These are phyloP conservation scores for Herpetomonas samuelpessoai DNA, from an alignment of 208 protist genomes.

Conservation along the genomic window DNA sequence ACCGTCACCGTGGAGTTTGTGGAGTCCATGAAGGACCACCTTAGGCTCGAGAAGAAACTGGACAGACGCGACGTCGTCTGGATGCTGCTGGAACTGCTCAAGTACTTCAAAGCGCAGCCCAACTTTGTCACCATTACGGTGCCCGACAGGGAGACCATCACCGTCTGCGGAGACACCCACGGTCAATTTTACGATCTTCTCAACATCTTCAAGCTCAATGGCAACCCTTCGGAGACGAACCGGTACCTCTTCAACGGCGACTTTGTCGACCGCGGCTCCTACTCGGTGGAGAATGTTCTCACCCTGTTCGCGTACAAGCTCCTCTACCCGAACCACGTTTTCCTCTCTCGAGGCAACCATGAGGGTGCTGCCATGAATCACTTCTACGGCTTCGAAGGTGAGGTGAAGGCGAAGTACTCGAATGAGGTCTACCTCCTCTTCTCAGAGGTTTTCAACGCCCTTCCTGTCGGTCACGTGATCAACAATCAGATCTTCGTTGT, in stretches of 20 bases:
- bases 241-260: conserved; percentile 97
- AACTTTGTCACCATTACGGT: conserved; percentile 90
- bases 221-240: conserved; percentile 82
- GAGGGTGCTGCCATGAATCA: conserved; percentile 96
- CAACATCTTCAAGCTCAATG: conserved; percentile 96
- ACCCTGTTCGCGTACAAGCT: conserved; percentile 96
- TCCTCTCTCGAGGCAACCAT: conserved; percentile 96
- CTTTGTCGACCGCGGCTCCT: conserved; percentile 97
- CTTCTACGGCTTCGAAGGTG: conserved; percentile 98
- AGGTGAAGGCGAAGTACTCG: conserved; percentile 96
- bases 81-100: conserved; percentile 79
- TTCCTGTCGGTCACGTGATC: conserved; percentile 94
- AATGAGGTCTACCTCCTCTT: conserved; percentile 93
- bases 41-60: conserved; percentile 80
- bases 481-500: conserved; percentile 94
- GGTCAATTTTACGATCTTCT: conserved; percentile 98
- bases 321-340: conserved; percentile 95
- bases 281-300: conserved; percentile 96
- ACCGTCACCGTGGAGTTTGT: conserved; percentile 78
- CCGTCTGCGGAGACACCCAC: conserved; percentile 98
- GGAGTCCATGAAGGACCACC: conserved; percentile 74
- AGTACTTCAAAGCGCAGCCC: conserved; percentile 73
- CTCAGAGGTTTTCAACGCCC: conserved; percentile 94
- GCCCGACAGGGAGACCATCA: conserved; percentile 87
- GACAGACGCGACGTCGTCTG: conserved; percentile 82